Base-by-base conservation (phyloP, 2,329 filamentous ascomycete genomes). In the Fusarium chlamydosporum region DNA sequence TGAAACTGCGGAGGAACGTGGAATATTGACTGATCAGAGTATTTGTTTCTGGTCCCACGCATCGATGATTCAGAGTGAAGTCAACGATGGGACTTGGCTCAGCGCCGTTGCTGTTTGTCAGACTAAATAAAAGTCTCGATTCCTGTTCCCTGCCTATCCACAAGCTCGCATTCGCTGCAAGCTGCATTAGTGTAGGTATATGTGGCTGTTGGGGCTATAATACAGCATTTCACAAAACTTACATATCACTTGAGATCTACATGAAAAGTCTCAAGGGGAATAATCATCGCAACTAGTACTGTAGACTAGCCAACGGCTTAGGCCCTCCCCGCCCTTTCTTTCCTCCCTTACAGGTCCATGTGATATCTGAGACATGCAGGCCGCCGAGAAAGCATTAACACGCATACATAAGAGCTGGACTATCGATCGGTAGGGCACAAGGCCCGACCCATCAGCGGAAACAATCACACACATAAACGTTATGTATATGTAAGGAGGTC, bases 351-450 rank as follows among this genome's bases (percentile, higher is more conserved):
- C 47, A 61, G 60, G 40, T 55, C 69, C 68, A 72, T 74, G 70
- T 74, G 70, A 73, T 70, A 71, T 74, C 70, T 67, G 66, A 74
- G 58, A 74, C 67, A 68, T 73, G 72, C 67, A 74, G 67, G 53
- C 38, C 52, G 13, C 59, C 40, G 43, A 68, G 65, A 18, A 45
- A 35, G 51, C 67, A 66, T 43, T 40, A 47, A 38, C 55, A 56
- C 40, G 47, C 55, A 62, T 46, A 61, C 55, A 62, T 46, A 61
- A 54, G 27, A 52, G 34, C 40, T 40, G 42, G 58, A 61, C 60
- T 65, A 65, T 65, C 53, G 53, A 53, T 65, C 61, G 60, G 61
- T 64, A 65, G 57, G 56, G 61, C 60, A 65, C 51, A 68, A 65
- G 52, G 59, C 57, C 65, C 63, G 63, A 38, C 65, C 63, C 65